Evolutionary conservation across 2,329 filamentous ascomycete species (phyloP).

Genomic region (Orbilia oligospora): DNA sequence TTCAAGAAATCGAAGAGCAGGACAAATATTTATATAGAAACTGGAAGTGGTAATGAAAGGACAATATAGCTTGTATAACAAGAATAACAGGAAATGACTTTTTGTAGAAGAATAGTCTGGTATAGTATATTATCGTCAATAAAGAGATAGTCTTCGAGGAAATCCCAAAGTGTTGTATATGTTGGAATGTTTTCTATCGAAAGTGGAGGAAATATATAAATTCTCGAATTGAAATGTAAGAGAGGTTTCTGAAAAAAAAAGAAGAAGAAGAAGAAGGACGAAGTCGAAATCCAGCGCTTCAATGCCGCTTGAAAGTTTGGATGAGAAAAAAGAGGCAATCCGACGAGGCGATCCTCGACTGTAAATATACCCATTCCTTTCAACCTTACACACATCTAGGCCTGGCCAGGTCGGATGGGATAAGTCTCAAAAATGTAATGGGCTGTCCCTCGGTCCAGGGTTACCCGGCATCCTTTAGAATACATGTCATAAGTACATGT

Average conservation of each 20-base stretch:
- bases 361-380: constrained; percentile 42
- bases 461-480: constrained; percentile 14
- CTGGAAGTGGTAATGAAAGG: neutral
- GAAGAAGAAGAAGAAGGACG: constrained; percentile 2
- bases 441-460: neutral
- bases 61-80: neutral
- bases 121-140: constrained; percentile 34
- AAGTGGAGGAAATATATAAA: neutral
- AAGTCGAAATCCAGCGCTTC: constrained; percentile 15
- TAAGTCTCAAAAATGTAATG: neutral
- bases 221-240: neutral
- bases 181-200: constrained; percentile 15
- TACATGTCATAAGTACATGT: constrained; percentile 37
- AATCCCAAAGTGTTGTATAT: neutral
- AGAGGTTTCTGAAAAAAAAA: neutral
- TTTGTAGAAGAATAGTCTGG: neutral
- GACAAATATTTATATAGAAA: neutral
- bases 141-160: constrained; percentile 41
- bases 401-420: neutral
- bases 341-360: constrained; percentile 31
- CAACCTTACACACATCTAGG: neutral
- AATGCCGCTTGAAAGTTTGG: constrained; percentile 32
- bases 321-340: constrained; percentile 3
- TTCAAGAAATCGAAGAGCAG: neutral
- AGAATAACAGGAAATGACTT: neutral